Conservation (phyloP, 1,284 basidiomycete species). For the Leccinum insolens region DNA sequence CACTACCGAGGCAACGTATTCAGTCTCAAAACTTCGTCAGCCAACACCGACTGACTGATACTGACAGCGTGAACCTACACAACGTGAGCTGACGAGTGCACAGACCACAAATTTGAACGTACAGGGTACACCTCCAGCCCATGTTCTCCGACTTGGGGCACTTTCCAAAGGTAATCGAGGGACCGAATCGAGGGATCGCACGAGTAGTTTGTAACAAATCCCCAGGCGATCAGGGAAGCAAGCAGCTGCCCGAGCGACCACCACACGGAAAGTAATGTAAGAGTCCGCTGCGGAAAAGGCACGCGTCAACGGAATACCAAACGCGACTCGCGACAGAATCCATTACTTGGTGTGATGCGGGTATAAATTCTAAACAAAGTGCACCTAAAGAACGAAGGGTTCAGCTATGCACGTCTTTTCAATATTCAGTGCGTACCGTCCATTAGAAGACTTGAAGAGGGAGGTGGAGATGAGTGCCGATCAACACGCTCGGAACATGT, state of each 20-base stretch:
- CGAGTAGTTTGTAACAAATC: conserved; percentile 53
- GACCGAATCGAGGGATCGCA: conserved; percentile 32
- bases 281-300: conserved; percentile 49
- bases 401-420: neutral
- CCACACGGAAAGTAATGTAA: conserved; percentile 67
- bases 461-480: neutral
- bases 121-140: conserved; percentile 69
- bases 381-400: conserved; percentile 39
- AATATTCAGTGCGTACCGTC: conserved; percentile 41
- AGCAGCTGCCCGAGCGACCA: conserved; percentile 66
- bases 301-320: conserved; percentile 7
- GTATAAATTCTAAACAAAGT: conserved; percentile 59
- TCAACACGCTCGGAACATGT: neutral
- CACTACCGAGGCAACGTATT: conserved; percentile 31
- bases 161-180: conserved; percentile 26
- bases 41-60: conserved; percentile 6
- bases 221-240: conserved; percentile 53
- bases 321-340: neutral
- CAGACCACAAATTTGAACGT: conserved; percentile 13
- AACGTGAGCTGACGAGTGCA: conserved; percentile 4
- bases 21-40: neutral
- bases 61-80: conserved; percentile 43
- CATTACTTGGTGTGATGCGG: conserved; percentile 49
- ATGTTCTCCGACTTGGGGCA: conserved; percentile 52
- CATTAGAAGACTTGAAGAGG: conserved; percentile 45